Conservation (phyloP, 805 yeast species). For the Nakazawaea molendinolei region DNA sequence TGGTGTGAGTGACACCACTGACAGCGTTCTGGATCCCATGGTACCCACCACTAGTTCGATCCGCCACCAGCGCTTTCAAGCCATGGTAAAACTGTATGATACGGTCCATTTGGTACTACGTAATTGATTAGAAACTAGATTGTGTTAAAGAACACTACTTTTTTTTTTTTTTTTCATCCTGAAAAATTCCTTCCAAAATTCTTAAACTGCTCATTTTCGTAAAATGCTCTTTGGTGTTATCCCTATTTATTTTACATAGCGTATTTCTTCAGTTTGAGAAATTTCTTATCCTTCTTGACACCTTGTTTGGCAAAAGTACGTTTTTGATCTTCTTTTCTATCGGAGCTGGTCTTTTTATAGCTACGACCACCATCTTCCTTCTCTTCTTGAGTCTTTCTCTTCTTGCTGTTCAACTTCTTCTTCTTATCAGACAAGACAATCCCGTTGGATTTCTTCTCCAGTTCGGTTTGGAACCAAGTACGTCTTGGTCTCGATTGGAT, state of each 20-base stretch:
- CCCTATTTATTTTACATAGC: slow-evolving; percentile 10
- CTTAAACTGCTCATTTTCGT: slow-evolving; percentile 5
- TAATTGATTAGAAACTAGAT: too few species aligned
- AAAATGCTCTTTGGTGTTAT: too few species aligned
- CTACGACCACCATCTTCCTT: slow-evolving; percentile 45
- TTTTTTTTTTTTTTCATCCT: slow-evolving; percentile 14
- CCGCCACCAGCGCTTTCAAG: too few species aligned
- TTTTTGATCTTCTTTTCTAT: slow-evolving; percentile 50
- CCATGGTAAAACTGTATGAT: too few species aligned
- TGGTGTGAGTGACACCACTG: too few species aligned
- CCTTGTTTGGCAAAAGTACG: slow-evolving; percentile 30
- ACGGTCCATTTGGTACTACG: too few species aligned
- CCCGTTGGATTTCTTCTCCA: slow-evolving; percentile 35
- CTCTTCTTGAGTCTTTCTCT: slow-evolving; percentile 62
- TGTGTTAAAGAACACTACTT: too few species aligned
- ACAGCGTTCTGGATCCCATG: too few species aligned
- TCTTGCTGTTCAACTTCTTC: slow-evolving; percentile 45
- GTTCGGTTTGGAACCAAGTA: slow-evolving; percentile 85
- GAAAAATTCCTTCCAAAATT: slow-evolving; percentile 15
- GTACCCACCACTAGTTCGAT: too few species aligned
- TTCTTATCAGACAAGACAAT: slow-evolving; percentile 37
- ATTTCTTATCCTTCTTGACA: slow-evolving; percentile 22
- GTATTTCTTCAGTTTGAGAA: slow-evolving; percentile 20
- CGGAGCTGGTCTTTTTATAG: slow-evolving; percentile 76
- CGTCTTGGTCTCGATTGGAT: slow-evolving; percentile 87